Percentiles rank a stretch among this genome's conserved stretches.
Conservation (phyloP, 2,329 filamentous ascomycete species). For the Aureobasidium sp. region DNA sequence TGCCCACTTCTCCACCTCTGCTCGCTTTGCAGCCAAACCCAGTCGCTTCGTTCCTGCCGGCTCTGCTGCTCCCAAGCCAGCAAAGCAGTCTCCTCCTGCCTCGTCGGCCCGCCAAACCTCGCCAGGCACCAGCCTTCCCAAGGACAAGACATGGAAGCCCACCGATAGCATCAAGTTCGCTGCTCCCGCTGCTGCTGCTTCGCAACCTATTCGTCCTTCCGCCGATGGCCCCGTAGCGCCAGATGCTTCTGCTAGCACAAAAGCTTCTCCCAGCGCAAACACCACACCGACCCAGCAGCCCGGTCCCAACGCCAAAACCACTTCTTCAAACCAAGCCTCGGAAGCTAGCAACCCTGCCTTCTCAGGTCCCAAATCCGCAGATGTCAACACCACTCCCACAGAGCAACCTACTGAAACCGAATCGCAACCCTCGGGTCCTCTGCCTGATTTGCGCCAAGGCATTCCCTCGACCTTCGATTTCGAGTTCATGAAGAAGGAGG, state of each 20-base stretch:
- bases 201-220: conserved; percentile 23
- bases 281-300: conserved; percentile 20
- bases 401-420: conserved; percentile 24
- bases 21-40: conserved; percentile 3
- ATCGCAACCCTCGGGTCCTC: conserved; percentile 43
- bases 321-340: conserved; percentile 8
- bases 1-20: conserved; percentile 12
- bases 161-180: conserved; percentile 31
- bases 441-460: conserved; percentile 88
- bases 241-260: conserved; percentile 27
- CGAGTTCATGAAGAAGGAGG: conserved; percentile 48
- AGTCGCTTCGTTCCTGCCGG: conserved; percentile 11
- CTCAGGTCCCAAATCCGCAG: conserved; percentile 24
- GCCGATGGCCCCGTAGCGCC: conserved; percentile 18
- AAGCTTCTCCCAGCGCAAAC: conserved; percentile 22
- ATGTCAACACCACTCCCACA: conserved; percentile 26
- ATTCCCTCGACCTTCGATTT: conserved; percentile 85
- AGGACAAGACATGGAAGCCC: conserved; percentile 33
- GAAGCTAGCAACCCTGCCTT: conserved; percentile 28
- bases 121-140: conserved; percentile 23
- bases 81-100: conserved; percentile 12
- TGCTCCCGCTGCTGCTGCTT: conserved; percentile 18
- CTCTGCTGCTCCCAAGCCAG: conserved; percentile 12
- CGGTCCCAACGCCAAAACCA: conserved; percentile 11
- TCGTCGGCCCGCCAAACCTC: conserved; percentile 23